A percentile compares a stretch with the other conserved stretches of the same genome.
Evolutionary conservation across 352 stramenopile genomes (phyloP).

Genomic region (Pythium dissotocum): DNA sequence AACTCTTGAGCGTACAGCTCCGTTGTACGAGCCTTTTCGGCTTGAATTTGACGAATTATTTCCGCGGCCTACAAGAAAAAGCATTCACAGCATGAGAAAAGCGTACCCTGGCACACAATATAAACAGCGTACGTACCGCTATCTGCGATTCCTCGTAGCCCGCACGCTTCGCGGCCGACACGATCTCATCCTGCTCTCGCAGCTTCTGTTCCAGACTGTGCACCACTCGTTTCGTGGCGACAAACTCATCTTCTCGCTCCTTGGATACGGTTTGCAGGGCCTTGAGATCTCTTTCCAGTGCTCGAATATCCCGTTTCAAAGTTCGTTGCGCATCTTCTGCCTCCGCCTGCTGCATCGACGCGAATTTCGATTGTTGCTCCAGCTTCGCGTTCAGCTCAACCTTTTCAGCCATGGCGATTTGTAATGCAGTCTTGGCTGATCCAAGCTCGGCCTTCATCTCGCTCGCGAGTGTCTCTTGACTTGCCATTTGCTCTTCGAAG

Average conservation of each 20-base stretch:
- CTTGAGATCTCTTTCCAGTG: slow-evolving; percentile 67
- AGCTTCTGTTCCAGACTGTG: slow-evolving; percentile 44
- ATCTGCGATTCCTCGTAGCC: slow-evolving; percentile 49
- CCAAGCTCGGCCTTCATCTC: not conserved
- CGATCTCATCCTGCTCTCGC: slow-evolving; percentile 37
- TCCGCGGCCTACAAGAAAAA: slow-evolving; percentile 39
- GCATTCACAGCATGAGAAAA: not conserved
- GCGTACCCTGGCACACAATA: not conserved
- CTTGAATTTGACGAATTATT: slow-evolving; percentile 43
- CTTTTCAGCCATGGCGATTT: slow-evolving; percentile 11
- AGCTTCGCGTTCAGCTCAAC: slow-evolving; percentile 1
- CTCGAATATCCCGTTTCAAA: slow-evolving; percentile 57
- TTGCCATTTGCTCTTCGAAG: not conserved
- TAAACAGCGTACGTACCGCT: slow-evolving; percentile 37
- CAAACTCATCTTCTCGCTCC: slow-evolving; percentile 53
- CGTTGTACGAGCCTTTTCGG: slow-evolving; percentile 59
- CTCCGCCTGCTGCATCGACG: slow-evolving; percentile 35
- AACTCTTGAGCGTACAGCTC: slow-evolving; percentile 77
- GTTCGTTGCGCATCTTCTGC: slow-evolving; percentile 51
- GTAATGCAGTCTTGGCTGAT: slow-evolving; percentile 1
- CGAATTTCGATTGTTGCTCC: slow-evolving; percentile 18
- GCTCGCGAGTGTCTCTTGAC: not conserved
- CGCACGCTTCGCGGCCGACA: slow-evolving; percentile 31
- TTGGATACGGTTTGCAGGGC: slow-evolving; percentile 45
- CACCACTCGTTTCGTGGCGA: slow-evolving; percentile 31